Evolutionary conservation across 257 asterid species (phyloP).

Genomic region (Linderniella brevidens): DNA sequence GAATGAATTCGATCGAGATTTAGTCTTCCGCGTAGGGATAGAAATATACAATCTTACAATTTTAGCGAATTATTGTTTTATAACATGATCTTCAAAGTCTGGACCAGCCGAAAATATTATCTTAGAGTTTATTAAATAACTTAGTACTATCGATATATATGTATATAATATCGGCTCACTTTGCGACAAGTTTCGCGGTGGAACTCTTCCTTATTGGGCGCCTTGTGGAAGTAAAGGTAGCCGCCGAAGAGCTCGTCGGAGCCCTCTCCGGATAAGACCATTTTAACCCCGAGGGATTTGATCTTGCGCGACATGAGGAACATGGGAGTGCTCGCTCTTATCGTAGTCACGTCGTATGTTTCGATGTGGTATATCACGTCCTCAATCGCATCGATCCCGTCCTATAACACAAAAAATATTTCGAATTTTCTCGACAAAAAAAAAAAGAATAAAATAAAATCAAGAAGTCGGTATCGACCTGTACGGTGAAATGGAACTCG

Average conservation of each 20-base stretch:
- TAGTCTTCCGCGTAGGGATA: no score
- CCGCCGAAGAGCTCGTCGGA: slow-evolving; percentile 97
- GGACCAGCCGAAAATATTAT: no score
- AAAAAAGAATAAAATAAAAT: neutral
- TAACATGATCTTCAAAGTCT: no score
- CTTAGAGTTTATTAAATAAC: no score
- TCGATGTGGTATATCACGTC: slow-evolving; percentile 87
- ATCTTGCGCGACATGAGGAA: slow-evolving; percentile 93
- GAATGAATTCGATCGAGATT: neutral
- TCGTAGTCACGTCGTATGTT: slow-evolving; percentile 88
- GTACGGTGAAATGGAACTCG: slow-evolving; percentile 79
- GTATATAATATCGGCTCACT: slow-evolving; percentile 20
- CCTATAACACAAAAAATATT: slow-evolving; percentile 19
- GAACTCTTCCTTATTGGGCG: slow-evolving; percentile 90
- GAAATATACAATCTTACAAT: no score
- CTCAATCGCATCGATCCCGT: slow-evolving; percentile 93
- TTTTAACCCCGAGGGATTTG: slow-evolving; percentile 86
- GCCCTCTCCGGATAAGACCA: slow-evolving; percentile 95
- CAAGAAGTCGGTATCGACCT: slow-evolving; percentile 19
- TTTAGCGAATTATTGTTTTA: no score
- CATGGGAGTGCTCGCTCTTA: slow-evolving; percentile 97
- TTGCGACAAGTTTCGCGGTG: slow-evolving; percentile 82
- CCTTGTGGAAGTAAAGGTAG: slow-evolving; percentile 79
- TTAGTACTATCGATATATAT: no score
- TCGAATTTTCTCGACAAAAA: neutral